These are phyloP conservation scores for Cercospora sojina DNA, from an alignment of 2,329 filamentous ascomycete species.

Conservation along the genomic window DNA sequence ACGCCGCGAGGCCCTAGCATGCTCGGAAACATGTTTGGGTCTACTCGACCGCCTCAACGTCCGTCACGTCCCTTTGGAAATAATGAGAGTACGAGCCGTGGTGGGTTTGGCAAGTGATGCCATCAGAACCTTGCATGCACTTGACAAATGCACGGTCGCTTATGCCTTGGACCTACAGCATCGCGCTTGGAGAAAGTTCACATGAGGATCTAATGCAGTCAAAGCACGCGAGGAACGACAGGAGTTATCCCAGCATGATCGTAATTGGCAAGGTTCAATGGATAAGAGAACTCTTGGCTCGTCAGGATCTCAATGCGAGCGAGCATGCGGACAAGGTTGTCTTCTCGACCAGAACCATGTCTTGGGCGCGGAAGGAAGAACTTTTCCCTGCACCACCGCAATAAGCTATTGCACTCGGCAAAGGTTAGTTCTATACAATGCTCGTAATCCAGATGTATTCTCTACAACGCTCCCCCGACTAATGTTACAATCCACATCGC, in stretches of 20 bases:
- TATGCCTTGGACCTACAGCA: not conserved
- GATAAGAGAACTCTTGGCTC: not conserved
- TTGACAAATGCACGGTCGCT: not conserved
- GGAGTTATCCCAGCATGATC: not conserved
- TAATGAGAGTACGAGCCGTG: not conserved
- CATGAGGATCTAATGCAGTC: not conserved
- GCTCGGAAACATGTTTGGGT: not conserved
- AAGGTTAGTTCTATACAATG: not conserved
- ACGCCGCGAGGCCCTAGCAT: not conserved
- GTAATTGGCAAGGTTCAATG: not conserved
- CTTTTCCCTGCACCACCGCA: not conserved
- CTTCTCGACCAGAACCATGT: not conserved
- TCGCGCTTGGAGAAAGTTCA: not conserved
- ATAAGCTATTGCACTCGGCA: not conserved
- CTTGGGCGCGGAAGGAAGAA: not conserved
- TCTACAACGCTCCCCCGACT: constrained; percentile 79
- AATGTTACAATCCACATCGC: constrained; percentile 92
- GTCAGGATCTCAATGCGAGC: not conserved
- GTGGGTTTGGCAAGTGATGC: not conserved
- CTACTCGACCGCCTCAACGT: not conserved
- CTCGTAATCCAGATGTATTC: not conserved
- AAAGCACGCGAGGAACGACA: not conserved
- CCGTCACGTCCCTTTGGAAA: not conserved
- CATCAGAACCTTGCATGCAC: not conserved
- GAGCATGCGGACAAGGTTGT: not conserved